Conservation (phyloP, 2,329 filamentous ascomycete species). For the Paraphaeosphaeria minitans region DNA sequence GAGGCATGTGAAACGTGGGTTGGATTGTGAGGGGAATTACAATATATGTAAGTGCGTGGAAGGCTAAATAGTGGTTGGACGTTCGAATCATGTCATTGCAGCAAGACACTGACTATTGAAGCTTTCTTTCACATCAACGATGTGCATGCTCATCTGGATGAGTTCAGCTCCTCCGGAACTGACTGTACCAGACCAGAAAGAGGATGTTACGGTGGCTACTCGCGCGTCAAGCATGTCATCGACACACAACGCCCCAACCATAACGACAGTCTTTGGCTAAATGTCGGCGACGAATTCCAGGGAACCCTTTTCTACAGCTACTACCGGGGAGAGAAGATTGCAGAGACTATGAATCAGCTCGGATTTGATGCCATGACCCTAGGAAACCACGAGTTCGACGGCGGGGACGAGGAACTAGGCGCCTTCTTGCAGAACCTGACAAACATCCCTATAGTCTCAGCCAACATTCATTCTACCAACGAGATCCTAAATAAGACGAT, state of each 20-base stretch:
- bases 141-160: conserved; percentile 69
- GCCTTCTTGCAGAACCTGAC: conserved; percentile 67
- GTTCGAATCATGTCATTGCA: background rate
- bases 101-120: conserved; percentile 12
- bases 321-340: conserved; percentile 71
- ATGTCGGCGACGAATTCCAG: conserved; percentile 72
- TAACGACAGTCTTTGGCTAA: conserved; percentile 67
- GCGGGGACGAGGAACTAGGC: conserved; percentile 66
- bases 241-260: conserved; percentile 62
- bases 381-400: conserved; percentile 71
- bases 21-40: conserved; percentile 41
- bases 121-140: conserved; percentile 73
- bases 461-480: conserved; percentile 67
- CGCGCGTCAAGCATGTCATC: conserved; percentile 66
- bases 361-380: conserved; percentile 72
- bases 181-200: conserved; percentile 62
- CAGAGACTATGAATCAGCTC: conserved; percentile 67
- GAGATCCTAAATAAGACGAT: conserved; percentile 65
- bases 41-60: conserved; percentile 37
- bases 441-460: conserved; percentile 64
- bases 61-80: background rate
- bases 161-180: conserved; percentile 65
- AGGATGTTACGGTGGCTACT: conserved; percentile 69
- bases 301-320: conserved; percentile 71
- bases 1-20: conserved; percentile 36